Conservation (phyloP, 495 filamentous ascomycete species). For the Penicillium cataractarum region DNA sequence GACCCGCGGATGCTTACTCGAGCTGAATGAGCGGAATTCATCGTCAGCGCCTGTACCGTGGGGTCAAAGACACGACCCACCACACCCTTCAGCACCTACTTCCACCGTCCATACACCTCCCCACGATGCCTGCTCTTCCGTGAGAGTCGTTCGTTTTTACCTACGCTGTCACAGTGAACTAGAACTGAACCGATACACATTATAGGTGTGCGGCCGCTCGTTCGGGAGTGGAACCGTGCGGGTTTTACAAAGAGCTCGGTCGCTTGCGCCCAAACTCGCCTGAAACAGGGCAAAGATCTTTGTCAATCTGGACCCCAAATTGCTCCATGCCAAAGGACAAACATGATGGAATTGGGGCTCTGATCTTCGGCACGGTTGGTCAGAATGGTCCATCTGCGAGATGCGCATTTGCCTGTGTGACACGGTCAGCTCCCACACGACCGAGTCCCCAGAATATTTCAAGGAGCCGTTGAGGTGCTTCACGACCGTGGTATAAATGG, state of each 20-base stretch:
- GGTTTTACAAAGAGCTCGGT: conserved; percentile 27
- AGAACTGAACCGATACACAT: conserved; percentile 38
- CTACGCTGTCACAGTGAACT: conserved; percentile 43
- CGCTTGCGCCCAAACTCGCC: conserved; percentile 25
- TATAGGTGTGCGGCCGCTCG: conserved; percentile 41
- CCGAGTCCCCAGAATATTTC: neutral
- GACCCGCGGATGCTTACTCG: neutral
- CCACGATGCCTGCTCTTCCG: conserved; percentile 39
- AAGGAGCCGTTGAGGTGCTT: neutral
- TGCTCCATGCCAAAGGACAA: neutral
- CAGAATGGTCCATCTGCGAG: neutral
- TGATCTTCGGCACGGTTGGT: neutral
- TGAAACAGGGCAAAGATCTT: conserved; percentile 41
- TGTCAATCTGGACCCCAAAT: neutral
- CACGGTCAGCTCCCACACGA: neutral
- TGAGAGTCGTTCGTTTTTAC: conserved; percentile 45
- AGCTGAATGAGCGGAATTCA: conserved; percentile 10
- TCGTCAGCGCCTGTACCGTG: conserved; percentile 5
- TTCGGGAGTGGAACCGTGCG: neutral
- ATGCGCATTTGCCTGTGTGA: neutral
- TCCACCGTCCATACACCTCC: conserved; percentile 19
- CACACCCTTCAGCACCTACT: conserved; percentile 8
- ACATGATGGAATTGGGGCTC: neutral
- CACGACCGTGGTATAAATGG: neutral
- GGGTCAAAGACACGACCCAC: conserved; percentile 16